Conservation (phyloP, 1,139 yeast genomes). For the Maudiozyma humilis region DNA sequence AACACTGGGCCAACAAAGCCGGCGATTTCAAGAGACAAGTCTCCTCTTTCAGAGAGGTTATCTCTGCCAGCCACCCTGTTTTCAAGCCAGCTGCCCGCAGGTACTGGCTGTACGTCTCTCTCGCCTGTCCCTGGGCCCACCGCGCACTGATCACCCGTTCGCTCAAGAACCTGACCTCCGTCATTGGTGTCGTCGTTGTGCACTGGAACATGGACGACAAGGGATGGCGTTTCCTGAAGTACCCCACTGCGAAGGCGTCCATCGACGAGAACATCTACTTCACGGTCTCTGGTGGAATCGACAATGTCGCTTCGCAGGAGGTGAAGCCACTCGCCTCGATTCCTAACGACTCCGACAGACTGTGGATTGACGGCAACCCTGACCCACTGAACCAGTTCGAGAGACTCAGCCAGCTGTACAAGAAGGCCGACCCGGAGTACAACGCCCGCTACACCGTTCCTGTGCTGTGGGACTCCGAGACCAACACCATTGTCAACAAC, state of each 20-base stretch:
- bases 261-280: conserved; percentile 10
- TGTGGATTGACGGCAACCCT: conserved; percentile 36
- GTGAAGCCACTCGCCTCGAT: conserved; percentile 12
- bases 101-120: conserved; percentile 79
- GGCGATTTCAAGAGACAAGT: conserved; percentile 31
- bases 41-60: conserved; percentile 47
- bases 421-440: conserved; percentile 66
- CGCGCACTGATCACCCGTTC: conserved; percentile 67
- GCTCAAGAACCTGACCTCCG: conserved; percentile 61
- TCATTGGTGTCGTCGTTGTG: conserved; percentile 67
- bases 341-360: conserved; percentile 18
- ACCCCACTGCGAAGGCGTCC: conserved; percentile 42
- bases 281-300: conserved; percentile 22
- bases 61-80: conserved; percentile 48
- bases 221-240: conserved; percentile 78
- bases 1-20: conserved; percentile 26
- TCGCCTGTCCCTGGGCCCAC: conserved; percentile 95
- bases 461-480: conserved; percentile 81
- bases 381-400: conserved; percentile 59
- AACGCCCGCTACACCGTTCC: conserved; percentile 86
- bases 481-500: conserved; percentile 75
- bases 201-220: conserved; percentile 79
- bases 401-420: conserved; percentile 63
- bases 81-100: conserved; percentile 67
- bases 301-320: conserved; percentile 7